Evolutionary conservation across 352 stramenopile species (phyloP).

Genomic region (Lagenidium giganteum): DNA sequence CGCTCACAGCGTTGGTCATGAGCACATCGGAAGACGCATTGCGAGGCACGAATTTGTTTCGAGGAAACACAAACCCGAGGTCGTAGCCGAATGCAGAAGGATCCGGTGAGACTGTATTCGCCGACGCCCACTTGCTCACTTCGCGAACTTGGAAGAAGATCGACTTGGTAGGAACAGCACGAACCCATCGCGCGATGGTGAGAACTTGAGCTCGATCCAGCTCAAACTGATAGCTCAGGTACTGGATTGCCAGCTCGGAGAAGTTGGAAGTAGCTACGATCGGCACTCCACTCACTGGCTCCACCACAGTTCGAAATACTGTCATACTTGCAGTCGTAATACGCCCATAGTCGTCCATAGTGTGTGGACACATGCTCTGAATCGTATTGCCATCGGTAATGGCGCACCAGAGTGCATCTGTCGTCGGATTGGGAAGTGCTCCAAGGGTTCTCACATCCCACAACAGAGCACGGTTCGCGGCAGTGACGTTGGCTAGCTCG

Average conservation of each 20-base stretch:
- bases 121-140: conserved; percentile 32
- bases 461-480: no score
- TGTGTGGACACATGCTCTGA: conserved; percentile 21
- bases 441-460: conserved; percentile 32
- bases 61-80: conserved; percentile 33
- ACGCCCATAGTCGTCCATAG: conserved; percentile 34
- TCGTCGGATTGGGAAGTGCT: conserved; percentile 41
- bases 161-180: conserved; percentile 23
- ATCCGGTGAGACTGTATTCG: no score
- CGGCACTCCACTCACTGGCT: conserved; percentile 18
- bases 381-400: conserved; percentile 15
- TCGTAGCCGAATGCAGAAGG: conserved; percentile 43
- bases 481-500: not conserved
- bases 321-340: conserved; percentile 17
- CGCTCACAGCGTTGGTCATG: conserved; percentile 20
- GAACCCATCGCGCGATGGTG: conserved; percentile 35
- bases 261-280: conserved; percentile 32
- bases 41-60: conserved; percentile 14
- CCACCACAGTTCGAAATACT: conserved; percentile 24
- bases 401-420: conserved; percentile 41
- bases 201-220: conserved; percentile 23
- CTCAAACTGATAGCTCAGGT: conserved; percentile 24
- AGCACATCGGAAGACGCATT: conserved; percentile 21
- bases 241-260: conserved; percentile 29
- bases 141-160: conserved; percentile 45